phyloP scores from a whole-genome alignment of 2,329 filamentous ascomycete species.

The Neodidymelliopsis sp. region DNA sequence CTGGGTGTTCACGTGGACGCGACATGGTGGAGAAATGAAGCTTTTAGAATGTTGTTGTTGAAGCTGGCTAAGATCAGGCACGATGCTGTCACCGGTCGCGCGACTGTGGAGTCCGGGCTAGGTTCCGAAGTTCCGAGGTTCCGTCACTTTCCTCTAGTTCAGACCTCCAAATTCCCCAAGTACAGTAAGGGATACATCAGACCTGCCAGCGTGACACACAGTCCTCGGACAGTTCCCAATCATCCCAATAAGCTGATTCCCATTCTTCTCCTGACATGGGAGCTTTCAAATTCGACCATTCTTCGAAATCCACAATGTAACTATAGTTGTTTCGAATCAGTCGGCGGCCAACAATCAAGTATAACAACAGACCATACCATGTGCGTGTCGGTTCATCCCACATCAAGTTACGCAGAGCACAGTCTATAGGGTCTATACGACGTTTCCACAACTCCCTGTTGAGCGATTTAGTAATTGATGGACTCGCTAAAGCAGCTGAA shows the following conservation, averaged over 20 bases:
- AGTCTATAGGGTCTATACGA: not conserved
- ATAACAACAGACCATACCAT: slow-evolving; percentile 2
- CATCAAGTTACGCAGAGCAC: slow-evolving; percentile 1
- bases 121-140: too few species aligned
- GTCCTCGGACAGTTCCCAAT: too few species aligned
- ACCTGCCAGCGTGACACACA: too few species aligned
- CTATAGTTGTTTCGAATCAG: too few species aligned
- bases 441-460: not conserved
- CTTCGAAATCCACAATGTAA: slow-evolving; percentile 1
- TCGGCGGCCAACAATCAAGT: too few species aligned
- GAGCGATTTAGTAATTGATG: not conserved
- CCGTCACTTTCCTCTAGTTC: too few species aligned
- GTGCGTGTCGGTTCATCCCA: slow-evolving; percentile 3
- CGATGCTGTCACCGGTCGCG: slow-evolving; percentile 37
- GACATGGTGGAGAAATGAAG: slow-evolving; percentile 13
- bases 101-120: slow-evolving; percentile 18
- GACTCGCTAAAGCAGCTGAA: not conserved
- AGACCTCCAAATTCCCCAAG: too few species aligned
- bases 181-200: too few species aligned
- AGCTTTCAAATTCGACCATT: not conserved
- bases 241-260: too few species aligned
- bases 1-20: not conserved
- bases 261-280: too few species aligned
- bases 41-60: slow-evolving; percentile 21
- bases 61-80: slow-evolving; percentile 23